phyloP scores from a whole-genome alignment of 768 basidiomycete genomes.

The Trametopsis cervina region DNA sequence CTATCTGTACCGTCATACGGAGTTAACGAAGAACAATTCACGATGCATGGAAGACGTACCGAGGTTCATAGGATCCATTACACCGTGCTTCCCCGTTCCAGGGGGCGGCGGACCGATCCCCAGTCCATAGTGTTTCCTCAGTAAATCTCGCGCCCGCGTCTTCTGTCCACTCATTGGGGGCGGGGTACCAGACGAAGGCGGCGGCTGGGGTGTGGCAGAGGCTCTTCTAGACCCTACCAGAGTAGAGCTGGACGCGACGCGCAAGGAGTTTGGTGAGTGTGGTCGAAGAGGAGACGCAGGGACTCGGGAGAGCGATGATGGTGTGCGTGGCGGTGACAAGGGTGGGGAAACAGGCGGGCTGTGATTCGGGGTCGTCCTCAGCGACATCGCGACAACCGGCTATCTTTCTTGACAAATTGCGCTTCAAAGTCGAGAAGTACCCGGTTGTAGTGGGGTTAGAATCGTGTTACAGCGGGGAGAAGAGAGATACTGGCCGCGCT shows the following conservation, averaged over 20 bases:
- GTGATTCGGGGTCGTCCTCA: no score
- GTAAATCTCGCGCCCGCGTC: slow-evolving; percentile 58
- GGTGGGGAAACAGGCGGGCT: not conserved
- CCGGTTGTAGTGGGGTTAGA: no score
- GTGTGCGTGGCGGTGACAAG: slow-evolving; percentile 12
- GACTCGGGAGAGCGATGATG: slow-evolving; percentile 23
- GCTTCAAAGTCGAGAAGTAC: no score
- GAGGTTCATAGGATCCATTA: slow-evolving; percentile 76
- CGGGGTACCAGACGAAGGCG: slow-evolving; percentile 7
- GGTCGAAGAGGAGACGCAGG: slow-evolving; percentile 42
- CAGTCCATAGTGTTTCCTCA: slow-evolving; percentile 85
- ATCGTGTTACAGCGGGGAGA: no score
- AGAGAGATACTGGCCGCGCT: no score
- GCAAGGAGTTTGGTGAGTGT: slow-evolving; percentile 26
- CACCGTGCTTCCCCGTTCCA: slow-evolving; percentile 30
- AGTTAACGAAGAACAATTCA: no score
- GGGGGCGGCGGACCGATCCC: slow-evolving; percentile 66
- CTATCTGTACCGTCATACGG: slow-evolving; percentile 47
- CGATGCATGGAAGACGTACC: slow-evolving; percentile 35
- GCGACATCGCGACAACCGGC: no score
- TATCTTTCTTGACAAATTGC: no score
- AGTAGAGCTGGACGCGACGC: slow-evolving; percentile 12
- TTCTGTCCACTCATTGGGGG: slow-evolving; percentile 16
- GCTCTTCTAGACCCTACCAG: slow-evolving; percentile 1
- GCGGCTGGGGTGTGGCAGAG: slow-evolving; percentile 1